A percentile compares a stretch with the other conserved stretches of the same genome.
Evolutionary conservation across 768 basidiomycete genomes (phyloP).

Genomic region (Fomitopsis serialis): DNA sequence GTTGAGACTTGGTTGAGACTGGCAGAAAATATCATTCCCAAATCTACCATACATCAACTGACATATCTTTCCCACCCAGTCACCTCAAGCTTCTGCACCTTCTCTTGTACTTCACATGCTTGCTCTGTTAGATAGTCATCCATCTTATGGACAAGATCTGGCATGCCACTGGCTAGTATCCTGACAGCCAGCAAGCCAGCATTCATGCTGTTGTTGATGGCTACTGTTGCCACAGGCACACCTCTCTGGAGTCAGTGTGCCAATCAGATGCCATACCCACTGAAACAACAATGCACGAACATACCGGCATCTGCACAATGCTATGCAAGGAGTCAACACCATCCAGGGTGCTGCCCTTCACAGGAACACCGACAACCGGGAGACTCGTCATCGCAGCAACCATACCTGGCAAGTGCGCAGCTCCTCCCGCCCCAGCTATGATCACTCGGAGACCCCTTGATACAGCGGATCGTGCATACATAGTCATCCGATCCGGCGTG

Average conservation of each 20-base stretch:
- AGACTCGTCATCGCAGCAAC: conserved; percentile 90
- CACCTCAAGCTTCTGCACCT: conserved; percentile 69
- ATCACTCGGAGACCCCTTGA: conserved; percentile 65
- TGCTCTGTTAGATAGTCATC: conserved; percentile 64
- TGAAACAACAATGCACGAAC: conserved; percentile 25
- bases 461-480: conserved; percentile 74
- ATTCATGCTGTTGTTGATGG: conserved; percentile 93
- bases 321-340: conserved; percentile 96
- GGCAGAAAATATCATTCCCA: too few relatives aligned
- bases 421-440: conserved; percentile 97
- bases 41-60: too few relatives aligned
- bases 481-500: conserved; percentile 80
- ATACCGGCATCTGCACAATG: conserved; percentile 98
- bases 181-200: conserved; percentile 89
- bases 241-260: conserved; percentile 83
- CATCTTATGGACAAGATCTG: conserved; percentile 59
- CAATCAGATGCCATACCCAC: background rate
- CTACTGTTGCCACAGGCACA: conserved; percentile 95
- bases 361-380: conserved; percentile 95
- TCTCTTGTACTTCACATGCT: conserved; percentile 72
- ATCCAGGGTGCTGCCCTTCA: conserved; percentile 89
- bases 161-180: conserved; percentile 76
- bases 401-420: conserved; percentile 98
- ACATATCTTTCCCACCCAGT: conserved; percentile 89
- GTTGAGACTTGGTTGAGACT: too few relatives aligned